These are phyloP conservation scores for Lactarius evosmus DNA, from an alignment of 768 basidiomycete genomes.

Conservation along the genomic window DNA sequence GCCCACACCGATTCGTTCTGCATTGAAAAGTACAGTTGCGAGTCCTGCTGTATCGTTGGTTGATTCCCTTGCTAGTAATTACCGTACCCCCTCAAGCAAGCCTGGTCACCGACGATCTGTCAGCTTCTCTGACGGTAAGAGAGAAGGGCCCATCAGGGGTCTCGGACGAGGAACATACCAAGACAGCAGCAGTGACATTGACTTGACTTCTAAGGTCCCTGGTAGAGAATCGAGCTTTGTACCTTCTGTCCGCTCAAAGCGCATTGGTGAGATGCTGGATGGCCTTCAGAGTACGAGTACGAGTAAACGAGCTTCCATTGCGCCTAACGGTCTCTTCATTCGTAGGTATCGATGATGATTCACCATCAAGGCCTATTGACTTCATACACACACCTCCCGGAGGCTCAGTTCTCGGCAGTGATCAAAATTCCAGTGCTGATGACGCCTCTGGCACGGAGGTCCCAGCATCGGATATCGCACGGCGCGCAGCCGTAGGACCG, in stretches of 20 bases:
- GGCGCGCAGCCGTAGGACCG: slow-evolving; percentile 27
- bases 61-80: slow-evolving; percentile 45
- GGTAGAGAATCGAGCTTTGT: slow-evolving; percentile 35
- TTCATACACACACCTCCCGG: slow-evolving; percentile 41
- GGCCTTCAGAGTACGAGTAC: slow-evolving; percentile 67
- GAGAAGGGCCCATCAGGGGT: slow-evolving; percentile 82
- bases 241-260: slow-evolving; percentile 68
- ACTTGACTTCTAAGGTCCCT: slow-evolving; percentile 26
- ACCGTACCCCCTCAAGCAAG: slow-evolving; percentile 54
- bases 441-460: slow-evolving; percentile 31
- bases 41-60: slow-evolving; percentile 61
- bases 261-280: slow-evolving; percentile 78
- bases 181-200: slow-evolving; percentile 37
- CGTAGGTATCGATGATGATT: slow-evolving; percentile 41
- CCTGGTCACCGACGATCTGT: slow-evolving; percentile 73
- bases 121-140: slow-evolving; percentile 94
- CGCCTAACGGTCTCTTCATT: background rate
- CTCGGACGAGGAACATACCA: slow-evolving; percentile 43
- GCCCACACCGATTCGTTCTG: slow-evolving; percentile 40
- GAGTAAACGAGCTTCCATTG: slow-evolving; percentile 29
- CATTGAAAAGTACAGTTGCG: slow-evolving; percentile 42
- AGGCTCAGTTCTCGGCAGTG: slow-evolving; percentile 45
- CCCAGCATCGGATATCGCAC: slow-evolving; percentile 6
- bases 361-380: slow-evolving; percentile 54
- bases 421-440: slow-evolving; percentile 22